Base-by-base conservation (phyloP, 2,329 filamentous ascomycete species). In the Fragosphaeria purpurea region DNA sequence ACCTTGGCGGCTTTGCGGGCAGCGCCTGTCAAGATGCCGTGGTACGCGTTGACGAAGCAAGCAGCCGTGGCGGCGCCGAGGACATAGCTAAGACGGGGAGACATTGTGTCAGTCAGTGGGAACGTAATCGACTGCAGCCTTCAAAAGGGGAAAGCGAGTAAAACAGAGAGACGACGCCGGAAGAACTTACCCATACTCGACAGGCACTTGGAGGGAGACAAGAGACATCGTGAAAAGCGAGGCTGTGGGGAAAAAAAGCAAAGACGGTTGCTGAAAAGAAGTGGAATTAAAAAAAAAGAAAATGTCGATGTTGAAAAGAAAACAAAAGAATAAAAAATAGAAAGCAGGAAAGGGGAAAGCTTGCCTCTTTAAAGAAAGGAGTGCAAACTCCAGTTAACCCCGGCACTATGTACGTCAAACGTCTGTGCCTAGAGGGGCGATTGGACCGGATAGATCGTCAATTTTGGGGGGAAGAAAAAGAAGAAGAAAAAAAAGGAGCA, bases 31-130 rank as follows among this genome's bases (percentile, higher is more conserved):
- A 76, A 67, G 39, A 69, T 0, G 44, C 59, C 55, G 64, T 85
- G 80, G 54, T 74, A 65, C 12, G 63, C 62, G 69, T 79, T 80
- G 63, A 84, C 61, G 62, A 84, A 69, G 65, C 80, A 72, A 58
- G 75, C 76, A 12, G 75, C 71, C 22, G 75, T 69, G 50, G 79
- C 79, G 44, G 71, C 75, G 48, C 73, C 69, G 49, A 85, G 70
- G 60, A 84, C 79, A 62, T 80, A 80, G 68, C 82, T 84, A n/a
- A 52, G 48, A 34, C n/a, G 9, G 30, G 37, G 42, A 8, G 6
- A 13, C 12, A 13, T 40, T 42, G 10, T 13, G 35, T 7, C 31
- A 33, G 12, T 37, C 22, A 22, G 22, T 22, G 22, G 22, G 22
- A 22, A 22, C 22, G 22, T 22, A 22, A 22, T 22, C 22, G 22